Evolutionary conservation across 768 basidiomycete species (phyloP).

Genomic region (Rhizopogon salebrosus): DNA sequence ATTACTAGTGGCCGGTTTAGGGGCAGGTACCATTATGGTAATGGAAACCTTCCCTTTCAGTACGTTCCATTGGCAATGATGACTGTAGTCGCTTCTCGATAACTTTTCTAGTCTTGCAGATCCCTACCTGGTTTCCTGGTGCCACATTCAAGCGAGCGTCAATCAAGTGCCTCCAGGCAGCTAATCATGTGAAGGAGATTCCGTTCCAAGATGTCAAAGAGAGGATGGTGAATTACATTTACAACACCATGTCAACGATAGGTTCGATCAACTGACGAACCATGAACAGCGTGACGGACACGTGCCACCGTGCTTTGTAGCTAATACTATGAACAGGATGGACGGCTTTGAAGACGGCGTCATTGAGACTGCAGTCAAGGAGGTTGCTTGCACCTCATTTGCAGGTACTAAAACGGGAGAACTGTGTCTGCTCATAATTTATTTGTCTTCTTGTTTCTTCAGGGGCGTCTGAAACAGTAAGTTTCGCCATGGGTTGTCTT

Average conservation of each 20-base stretch:
- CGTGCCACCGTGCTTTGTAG: background rate
- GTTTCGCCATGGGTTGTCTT: background rate
- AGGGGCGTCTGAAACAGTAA: slow-evolving; percentile 7
- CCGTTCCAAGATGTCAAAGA: slow-evolving; percentile 18
- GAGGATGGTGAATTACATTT: slow-evolving; percentile 10
- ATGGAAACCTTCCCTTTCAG: background rate
- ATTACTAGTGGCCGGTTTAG: too few species aligned
- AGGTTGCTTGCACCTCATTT: background rate
- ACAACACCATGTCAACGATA: too few species aligned
- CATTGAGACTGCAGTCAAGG: background rate
- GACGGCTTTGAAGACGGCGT: background rate
- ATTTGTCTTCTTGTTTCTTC: background rate
- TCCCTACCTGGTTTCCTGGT: background rate
- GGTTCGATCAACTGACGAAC: too few species aligned
- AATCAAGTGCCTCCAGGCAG: slow-evolving; percentile 6
- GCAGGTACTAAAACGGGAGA: background rate
- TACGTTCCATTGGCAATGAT: background rate
- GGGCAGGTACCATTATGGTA: background rate
- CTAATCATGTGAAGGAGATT: too few species aligned
- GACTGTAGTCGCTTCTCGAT: background rate
- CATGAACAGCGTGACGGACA: too few species aligned
- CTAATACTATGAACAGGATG: background rate
- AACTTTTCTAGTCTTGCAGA: background rate
- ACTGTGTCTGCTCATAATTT: background rate
- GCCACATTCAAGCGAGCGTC: slow-evolving; percentile 17